phyloP scores from a whole-genome alignment of 2,329 filamentous ascomycete species.

The Alternaria tenuissima region DNA sequence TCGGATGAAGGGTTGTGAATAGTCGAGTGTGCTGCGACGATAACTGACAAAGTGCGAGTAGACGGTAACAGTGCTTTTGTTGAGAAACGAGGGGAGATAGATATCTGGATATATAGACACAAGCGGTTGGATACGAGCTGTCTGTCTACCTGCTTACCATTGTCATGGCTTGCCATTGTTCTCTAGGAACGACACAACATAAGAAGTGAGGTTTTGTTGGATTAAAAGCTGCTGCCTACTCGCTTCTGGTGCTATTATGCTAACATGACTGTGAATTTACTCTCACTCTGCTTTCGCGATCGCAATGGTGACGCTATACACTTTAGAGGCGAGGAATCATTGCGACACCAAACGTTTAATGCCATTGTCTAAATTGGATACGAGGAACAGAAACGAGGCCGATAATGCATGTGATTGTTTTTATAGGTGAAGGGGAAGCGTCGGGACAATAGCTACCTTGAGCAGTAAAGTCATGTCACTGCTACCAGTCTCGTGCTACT shows the following conservation, averaged over 20 bases:
- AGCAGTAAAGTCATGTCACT: not conserved
- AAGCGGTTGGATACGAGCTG: no score
- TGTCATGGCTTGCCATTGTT: constrained; percentile 5
- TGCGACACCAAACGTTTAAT: not conserved
- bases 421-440: not conserved
- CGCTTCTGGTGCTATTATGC: not conserved
- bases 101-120: not conserved
- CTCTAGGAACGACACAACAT: not conserved
- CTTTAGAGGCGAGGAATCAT: not conserved
- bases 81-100: not conserved
- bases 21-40: not conserved
- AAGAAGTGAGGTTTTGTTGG: not conserved
- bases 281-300: not conserved
- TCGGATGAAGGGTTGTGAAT: not conserved
- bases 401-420: not conserved
- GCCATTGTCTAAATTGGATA: not conserved
- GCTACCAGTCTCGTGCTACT: not conserved
- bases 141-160: constrained; percentile 1
- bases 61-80: not conserved
- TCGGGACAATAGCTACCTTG: not conserved
- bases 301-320: not conserved
- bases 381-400: not conserved
- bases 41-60: not conserved
- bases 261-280: not conserved
- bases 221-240: not conserved